Base-by-base conservation (phyloP, 768 basidiomycete genomes). In the Postia placenta region DNA sequence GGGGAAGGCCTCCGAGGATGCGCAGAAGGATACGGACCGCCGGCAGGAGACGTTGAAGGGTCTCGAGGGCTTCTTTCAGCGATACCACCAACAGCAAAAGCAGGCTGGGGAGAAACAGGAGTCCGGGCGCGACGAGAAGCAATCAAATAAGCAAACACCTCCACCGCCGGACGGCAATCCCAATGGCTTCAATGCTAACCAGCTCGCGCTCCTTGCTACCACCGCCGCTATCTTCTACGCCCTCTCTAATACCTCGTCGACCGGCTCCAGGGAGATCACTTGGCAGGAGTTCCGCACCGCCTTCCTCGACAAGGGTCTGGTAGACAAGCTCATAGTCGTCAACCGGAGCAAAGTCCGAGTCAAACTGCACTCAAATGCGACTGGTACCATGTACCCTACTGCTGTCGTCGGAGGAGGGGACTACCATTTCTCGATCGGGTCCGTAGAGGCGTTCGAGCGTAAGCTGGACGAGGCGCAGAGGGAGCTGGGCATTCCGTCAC, bases 231-330 rank as follows among this genome's bases (percentile, higher is more conserved):
- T 85, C 57, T 71, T 85, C 12, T 87, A 84, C 57, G 77, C 78
- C 12, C 72, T 79, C 49, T 76, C 81, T 11, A 62, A 64, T 24
- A 72, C 70, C 33, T 66, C 71, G 0, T 69, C 76, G 3, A 64
- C 69, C 0, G 68, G 71, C 22, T 80, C 86, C 1, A 81, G 87
- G 51, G 96, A 99, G 70, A 98, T 99, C 57, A 99, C 96, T 55
- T 99, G 96, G 95, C 94, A 97, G 69, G 96, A 98, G 68, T 99
- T 99, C 74, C 83, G 93, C 45, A 94, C 91, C 39, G 92, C 92
- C 9, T 92, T 99, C 74, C 85, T 99, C 40, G 87, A 95, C 68
- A 93, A 94, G 64, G 95, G 92, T 37, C 79, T 97, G 46, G 95
- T 99, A 30, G 93, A 97, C 57, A 92, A 84, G 61, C 83, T 98